Percentiles rank a stretch among this genome's conserved stretches.
phyloP scores from a whole-genome alignment of 352 stramenopile genomes.

The Phytophthora pistaciae region DNA sequence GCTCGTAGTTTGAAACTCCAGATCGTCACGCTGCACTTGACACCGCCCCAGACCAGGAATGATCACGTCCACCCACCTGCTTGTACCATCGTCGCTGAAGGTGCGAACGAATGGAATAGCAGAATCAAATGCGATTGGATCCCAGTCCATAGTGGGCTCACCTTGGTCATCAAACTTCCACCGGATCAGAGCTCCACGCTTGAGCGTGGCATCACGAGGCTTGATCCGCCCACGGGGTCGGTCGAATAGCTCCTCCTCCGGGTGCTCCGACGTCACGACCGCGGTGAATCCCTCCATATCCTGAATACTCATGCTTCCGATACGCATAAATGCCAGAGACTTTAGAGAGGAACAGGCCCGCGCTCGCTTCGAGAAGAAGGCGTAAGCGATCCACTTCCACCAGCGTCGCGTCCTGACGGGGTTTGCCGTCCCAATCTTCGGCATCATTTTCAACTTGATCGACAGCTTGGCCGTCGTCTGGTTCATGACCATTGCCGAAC shows the following conservation, averaged over 20 bases:
- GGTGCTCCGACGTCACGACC: not conserved
- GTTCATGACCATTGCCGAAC: slow-evolving; percentile 3
- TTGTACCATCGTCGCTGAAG: slow-evolving; percentile 7
- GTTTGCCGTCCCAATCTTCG: not conserved
- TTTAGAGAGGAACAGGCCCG: not conserved
- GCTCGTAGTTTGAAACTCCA: not conserved
- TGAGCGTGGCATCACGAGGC: not conserved
- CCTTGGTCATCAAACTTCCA: slow-evolving; percentile 1
- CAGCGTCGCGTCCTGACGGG: not conserved
- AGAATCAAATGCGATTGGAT: not conserved
- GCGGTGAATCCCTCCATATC: slow-evolving; percentile 3
- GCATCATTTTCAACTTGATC: not conserved
- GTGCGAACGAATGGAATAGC: not conserved
- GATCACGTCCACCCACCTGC: slow-evolving; percentile 5
- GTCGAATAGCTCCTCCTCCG: slow-evolving; percentile 4
- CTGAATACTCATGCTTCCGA: not conserved
- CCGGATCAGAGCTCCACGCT: not conserved
- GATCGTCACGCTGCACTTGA: slow-evolving; percentile 3
- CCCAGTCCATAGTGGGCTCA: not conserved
- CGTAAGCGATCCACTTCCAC: slow-evolving; percentile 14
- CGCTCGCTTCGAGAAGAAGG: slow-evolving; percentile 15
- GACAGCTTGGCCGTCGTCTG: slow-evolving; percentile 4
- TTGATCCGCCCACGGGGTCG: not conserved
- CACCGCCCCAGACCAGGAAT: slow-evolving; percentile 6
- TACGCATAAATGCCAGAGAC: not conserved